Evolutionary conservation across 164 flowering plant species (phyloP), one percentile per base, ranked within the genome.

Genomic region (Piper longum): DNA sequence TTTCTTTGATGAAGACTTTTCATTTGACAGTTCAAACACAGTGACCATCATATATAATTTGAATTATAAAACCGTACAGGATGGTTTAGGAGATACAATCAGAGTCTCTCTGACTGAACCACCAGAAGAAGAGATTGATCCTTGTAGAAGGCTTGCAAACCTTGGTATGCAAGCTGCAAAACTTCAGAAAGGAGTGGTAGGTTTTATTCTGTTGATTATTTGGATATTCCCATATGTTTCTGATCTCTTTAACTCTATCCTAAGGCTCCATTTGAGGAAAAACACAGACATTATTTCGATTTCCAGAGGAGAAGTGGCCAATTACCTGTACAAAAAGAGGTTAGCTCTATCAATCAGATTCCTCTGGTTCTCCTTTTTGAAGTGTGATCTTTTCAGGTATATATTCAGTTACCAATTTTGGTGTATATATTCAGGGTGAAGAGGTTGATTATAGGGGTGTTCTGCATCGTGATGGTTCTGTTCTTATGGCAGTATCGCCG

Each of bases 381-480:
- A 48, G 52, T 9, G 3, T 48, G 9, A 48, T 48, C 52, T 2
- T 48, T 48, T 65, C 45, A 39, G 36, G 39, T 26, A 26, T 26
- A 26, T 26, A 43, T 39, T 48, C 16, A 43, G 19, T 4, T 7
- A 51, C 17, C 19, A 51, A 39, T 39, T 59, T 16, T 67, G 42
- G 43, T 54, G 61, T 36, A 17, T 26, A 26, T 54, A 39, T 62
- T 52, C 77, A 92, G 98, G 96, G 93, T 52, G 98, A 92, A 57
- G 91, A 88, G 66, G 96, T 92, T 68, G 98, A 92, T 74, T 92
- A 85, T 73, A 78, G 98, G 72, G 96, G 96, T 54, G 96, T 79
- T 56, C 84, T 92, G 59, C 98, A 92, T 71, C 96, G 98, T 66
- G 98, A 92, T 82, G 96, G 98, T 56, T 92, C 98, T 72, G 98